Percentiles rank a stretch among this genome's conserved stretches.
Evolutionary conservation across 176 grass and related monocot species (phyloP).

Genomic region (Urochloa ruziziensis): DNA sequence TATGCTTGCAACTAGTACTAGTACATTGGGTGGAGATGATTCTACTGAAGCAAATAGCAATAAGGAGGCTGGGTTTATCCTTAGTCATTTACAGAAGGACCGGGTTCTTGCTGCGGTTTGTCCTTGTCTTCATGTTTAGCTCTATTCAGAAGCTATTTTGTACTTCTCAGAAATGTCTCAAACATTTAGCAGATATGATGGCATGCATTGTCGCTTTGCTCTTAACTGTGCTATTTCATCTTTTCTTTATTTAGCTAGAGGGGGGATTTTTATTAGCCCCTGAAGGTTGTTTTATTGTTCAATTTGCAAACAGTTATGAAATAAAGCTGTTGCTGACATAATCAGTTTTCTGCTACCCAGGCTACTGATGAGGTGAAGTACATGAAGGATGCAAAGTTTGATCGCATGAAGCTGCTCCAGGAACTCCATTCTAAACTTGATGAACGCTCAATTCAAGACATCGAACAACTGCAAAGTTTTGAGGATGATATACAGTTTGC

Average conservation of each 20-base stretch:
- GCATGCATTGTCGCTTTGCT: conserved; percentile 1
- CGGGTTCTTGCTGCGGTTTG: conserved; percentile 74
- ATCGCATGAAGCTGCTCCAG: conserved; percentile 82
- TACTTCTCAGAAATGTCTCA: conserved; percentile 14
- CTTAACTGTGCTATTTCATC: background rate
- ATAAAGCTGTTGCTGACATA: conserved; percentile 9
- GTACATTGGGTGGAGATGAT: conserved; percentile 71
- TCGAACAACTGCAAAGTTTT: conserved; percentile 66
- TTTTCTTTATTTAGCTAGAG: conserved; percentile 13
- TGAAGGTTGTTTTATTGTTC: background rate
- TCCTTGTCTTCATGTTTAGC: conserved; percentile 35
- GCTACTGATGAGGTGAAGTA: conserved; percentile 82
- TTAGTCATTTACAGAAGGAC: conserved; percentile 89
- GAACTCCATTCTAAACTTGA: conserved; percentile 78
- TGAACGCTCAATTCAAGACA: conserved; percentile 57
- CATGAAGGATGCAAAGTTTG: conserved; percentile 66
- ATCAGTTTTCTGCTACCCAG: conserved; percentile 44
- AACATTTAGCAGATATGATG: conserved; percentile 5
- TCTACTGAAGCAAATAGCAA: conserved; percentile 62
- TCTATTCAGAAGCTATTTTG: conserved; percentile 27
- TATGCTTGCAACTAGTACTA: conserved; percentile 75
- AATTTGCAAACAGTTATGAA: conserved; percentile 15
- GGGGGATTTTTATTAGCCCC: background rate
- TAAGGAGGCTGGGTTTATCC: conserved; percentile 80
- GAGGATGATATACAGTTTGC: conserved; percentile 89